phyloP scores from a whole-genome alignment of 495 filamentous ascomycete genomes.

The Wilcoxina mikolae region DNA sequence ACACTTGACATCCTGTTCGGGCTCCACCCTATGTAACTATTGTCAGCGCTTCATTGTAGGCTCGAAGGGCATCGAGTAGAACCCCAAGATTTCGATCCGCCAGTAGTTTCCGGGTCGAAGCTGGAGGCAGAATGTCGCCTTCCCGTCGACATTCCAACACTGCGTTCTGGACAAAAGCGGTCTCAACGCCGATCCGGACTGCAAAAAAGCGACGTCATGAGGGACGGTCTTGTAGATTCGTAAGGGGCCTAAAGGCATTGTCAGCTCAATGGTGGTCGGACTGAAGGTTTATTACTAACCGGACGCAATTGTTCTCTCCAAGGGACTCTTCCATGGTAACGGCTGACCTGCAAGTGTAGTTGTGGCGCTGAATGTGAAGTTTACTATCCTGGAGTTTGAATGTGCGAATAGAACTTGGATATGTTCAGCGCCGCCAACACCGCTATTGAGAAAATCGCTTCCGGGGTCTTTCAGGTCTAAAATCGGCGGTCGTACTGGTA shows the following conservation, averaged over 20 bases:
- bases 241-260: slow-evolving; percentile 15
- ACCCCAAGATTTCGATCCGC: slow-evolving; percentile 29
- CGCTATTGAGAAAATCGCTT: background rate
- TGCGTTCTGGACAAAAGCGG: slow-evolving; percentile 24
- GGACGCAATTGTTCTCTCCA: slow-evolving; percentile 26
- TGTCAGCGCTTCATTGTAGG: slow-evolving; percentile 4
- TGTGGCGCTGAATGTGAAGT: slow-evolving; percentile 13
- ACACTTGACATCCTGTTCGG: slow-evolving; percentile 13
- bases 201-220: slow-evolving; percentile 26
- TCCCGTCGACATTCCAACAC: slow-evolving; percentile 27
- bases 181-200: slow-evolving; percentile 22
- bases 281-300: slow-evolving; percentile 9
- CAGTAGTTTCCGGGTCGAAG: slow-evolving; percentile 26
- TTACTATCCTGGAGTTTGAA: slow-evolving; percentile 21
- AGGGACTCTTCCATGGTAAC: slow-evolving; percentile 23
- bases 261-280: background rate
- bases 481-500: background rate
- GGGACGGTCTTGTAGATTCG: slow-evolving; percentile 27
- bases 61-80: background rate
- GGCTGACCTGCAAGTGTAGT: slow-evolving; percentile 6
- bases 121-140: slow-evolving; percentile 21
- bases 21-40: slow-evolving; percentile 8
- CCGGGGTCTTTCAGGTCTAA: too few relatives aligned
- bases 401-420: slow-evolving; percentile 26
- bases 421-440: slow-evolving; percentile 18